These are phyloP conservation scores for Colletotrichum sp. DNA, from an alignment of 2,329 filamentous ascomycete genomes.

Conservation along the genomic window DNA sequence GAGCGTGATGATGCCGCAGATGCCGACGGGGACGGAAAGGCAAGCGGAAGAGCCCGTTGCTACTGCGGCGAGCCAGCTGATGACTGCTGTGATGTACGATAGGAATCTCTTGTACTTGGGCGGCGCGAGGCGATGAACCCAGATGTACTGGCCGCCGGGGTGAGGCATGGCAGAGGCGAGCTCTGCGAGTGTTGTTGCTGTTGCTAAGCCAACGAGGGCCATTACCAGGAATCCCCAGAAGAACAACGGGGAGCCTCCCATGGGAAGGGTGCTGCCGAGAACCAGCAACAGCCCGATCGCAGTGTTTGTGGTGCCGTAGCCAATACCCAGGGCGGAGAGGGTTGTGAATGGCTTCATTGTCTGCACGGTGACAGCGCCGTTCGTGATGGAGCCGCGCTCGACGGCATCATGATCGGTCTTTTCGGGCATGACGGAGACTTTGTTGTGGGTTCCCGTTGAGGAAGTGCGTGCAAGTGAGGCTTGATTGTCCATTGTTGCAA, in stretches of 20 bases:
- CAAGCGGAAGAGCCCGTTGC: slow-evolving; percentile 28
- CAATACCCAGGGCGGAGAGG: slow-evolving; percentile 29
- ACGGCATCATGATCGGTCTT: background rate
- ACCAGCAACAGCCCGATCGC: slow-evolving; percentile 27
- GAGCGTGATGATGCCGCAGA: slow-evolving; percentile 26
- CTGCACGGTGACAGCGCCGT: slow-evolving; percentile 25
- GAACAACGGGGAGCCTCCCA: slow-evolving; percentile 28
- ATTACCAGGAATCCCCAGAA: slow-evolving; percentile 31
- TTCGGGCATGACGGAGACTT: background rate
- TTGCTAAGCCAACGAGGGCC: slow-evolving; percentile 27
- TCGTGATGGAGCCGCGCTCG: slow-evolving; percentile 1
- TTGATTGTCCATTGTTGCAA: background rate
- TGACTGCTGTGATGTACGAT: slow-evolving; percentile 26
- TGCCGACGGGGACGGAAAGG: slow-evolving; percentile 26
- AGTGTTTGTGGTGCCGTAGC: slow-evolving; percentile 30
- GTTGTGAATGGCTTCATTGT: slow-evolving; percentile 36
- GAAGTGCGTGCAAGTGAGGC: background rate
- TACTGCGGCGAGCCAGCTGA: slow-evolving; percentile 32
- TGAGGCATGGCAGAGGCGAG: slow-evolving; percentile 32
- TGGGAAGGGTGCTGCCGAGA: slow-evolving; percentile 25
- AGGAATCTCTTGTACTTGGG: slow-evolving; percentile 16
- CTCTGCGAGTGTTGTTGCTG: slow-evolving; percentile 30
- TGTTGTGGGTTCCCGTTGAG: background rate
- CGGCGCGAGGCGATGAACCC: slow-evolving; percentile 28
- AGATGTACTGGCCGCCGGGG: slow-evolving; percentile 32